These are phyloP conservation scores for Vitis labrusca DNA, from an alignment of 164 flowering plant genomes.

Conservation along the genomic window DNA sequence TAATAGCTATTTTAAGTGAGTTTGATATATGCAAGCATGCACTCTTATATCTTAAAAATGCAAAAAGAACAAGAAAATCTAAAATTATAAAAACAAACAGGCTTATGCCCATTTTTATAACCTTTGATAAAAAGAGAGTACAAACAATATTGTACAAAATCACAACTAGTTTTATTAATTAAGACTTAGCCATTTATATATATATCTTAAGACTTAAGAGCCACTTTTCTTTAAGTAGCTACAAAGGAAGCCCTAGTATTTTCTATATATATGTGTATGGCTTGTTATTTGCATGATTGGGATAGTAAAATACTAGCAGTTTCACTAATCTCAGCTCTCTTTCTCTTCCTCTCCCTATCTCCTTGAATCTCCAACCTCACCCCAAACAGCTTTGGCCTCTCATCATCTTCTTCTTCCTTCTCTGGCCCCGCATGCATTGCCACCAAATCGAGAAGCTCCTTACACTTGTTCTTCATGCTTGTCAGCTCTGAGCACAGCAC, in stretches of 20 bases:
- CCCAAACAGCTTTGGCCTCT: slow-evolving; percentile 64
- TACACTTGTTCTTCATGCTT: slow-evolving; percentile 57
- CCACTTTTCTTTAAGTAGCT: background rate
- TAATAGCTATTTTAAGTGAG: no score
- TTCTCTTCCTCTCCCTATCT: slow-evolving; percentile 40
- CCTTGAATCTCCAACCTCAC: slow-evolving; percentile 60
- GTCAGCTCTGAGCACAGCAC: slow-evolving; percentile 48
- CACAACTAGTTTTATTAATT: background rate
- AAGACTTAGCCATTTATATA: background rate
- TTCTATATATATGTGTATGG: no score
- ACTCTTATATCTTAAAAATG: no score
- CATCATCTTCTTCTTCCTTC: slow-evolving; percentile 23
- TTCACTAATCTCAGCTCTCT: slow-evolving; percentile 28
- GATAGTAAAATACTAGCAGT: slow-evolving; percentile 32
- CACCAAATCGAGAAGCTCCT: slow-evolving; percentile 64
- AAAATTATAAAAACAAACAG: no score
- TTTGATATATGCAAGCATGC: no score
- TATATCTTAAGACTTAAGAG: background rate
- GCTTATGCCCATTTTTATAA: no score
- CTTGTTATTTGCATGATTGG: slow-evolving; percentile 44
- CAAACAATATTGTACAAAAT: no score
- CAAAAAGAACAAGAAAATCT: no score
- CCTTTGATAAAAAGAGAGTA: no score
- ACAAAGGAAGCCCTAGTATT: no score
- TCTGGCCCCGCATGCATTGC: slow-evolving; percentile 22